phyloP scores from a whole-genome alignment of 2,329 filamentous ascomycete species.

The Talaromyces piceae region DNA sequence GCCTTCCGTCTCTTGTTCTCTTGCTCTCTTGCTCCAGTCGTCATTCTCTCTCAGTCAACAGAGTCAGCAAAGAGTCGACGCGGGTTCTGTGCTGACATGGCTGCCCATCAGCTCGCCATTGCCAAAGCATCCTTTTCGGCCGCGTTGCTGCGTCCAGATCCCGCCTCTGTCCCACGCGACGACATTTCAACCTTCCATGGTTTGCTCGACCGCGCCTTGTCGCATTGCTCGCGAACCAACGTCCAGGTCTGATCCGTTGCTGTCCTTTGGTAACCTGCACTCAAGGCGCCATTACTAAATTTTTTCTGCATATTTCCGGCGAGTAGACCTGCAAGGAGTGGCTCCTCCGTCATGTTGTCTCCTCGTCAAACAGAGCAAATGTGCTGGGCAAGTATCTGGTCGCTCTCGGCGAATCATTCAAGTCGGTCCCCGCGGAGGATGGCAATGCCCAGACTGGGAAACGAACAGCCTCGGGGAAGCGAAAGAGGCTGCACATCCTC shows the following conservation, averaged over 20 bases:
- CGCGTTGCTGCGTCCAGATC: slow-evolving; percentile 65
- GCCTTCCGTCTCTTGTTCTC: not conserved
- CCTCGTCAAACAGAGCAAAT: slow-evolving; percentile 57
- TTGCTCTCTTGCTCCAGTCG: too few species aligned
- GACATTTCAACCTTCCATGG: slow-evolving; percentile 63
- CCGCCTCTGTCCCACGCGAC: slow-evolving; percentile 59
- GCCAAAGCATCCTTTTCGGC: slow-evolving; percentile 72
- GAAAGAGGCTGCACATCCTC: slow-evolving; percentile 66
- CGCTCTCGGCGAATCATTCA: slow-evolving; percentile 58
- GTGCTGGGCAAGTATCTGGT: slow-evolving; percentile 70
- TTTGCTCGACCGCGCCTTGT: slow-evolving; percentile 56
- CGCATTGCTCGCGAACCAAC: slow-evolving; percentile 69
- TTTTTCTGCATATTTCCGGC: slow-evolving; percentile 13
- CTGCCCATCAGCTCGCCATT: slow-evolving; percentile 64
- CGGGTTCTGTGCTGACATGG: slow-evolving; percentile 39
- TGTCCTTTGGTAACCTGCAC: slow-evolving; percentile 19
- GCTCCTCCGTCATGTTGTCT: slow-evolving; percentile 65
- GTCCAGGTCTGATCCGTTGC: slow-evolving; percentile 69
- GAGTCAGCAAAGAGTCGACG: not conserved
- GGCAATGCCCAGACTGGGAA: slow-evolving; percentile 10
- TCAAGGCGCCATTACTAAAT: slow-evolving; percentile 30
- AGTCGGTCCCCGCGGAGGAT: slow-evolving; percentile 17
- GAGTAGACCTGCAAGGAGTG: slow-evolving; percentile 78
- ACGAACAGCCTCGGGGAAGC: slow-evolving; percentile 49
- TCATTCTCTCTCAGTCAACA: too few species aligned